Evolutionary conservation across 441 rosid genomes (phyloP), one percentile per base, ranked within the genome.

Genomic region (Croton setiger): DNA sequence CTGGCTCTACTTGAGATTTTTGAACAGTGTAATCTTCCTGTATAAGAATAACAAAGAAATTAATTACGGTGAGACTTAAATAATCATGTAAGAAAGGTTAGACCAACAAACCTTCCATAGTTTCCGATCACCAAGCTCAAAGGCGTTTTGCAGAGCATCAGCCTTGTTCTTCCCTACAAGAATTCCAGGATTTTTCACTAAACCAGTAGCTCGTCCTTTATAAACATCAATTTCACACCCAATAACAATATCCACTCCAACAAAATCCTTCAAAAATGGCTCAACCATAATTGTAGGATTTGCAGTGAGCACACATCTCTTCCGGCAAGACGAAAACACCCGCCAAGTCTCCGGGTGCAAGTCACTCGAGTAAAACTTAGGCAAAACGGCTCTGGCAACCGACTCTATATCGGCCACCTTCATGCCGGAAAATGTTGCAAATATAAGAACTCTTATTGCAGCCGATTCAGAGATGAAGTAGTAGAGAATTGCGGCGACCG

Each of bases 271-370:
- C 63, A 86, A 58, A 45, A 78, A 77, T 0, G 86, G 64, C 70
- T 84, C 87, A 71, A 84, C 88, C 85, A 86, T 84, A 45, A 84
- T 57, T 75, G 81, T 76, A 0, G 86, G 88, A 61, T 86, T 86
- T 6, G 90, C 88, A 0, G 88, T 86, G 17, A 86, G 68, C 9
- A 82, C 81, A 47, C 77, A 82, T 35, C 84, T 62, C 60, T 61
- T 84, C 74, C 88, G 80, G 8, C 87, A 84, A 3, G 84, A 75
- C 0, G 84, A 75, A 61, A 84, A 78, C 60, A 86, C 88, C 4
- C 82, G 67, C 88, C 86, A 86, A 0, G 85, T 31, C 63, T 84
- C 84, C 0, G 84, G 83, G 68, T 84, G 91, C 37, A 86, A 68
- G 67, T 86, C 88, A 0, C 64, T 10, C 1, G 85, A 58, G 55